Percentiles rank a stretch among this genome's conserved stretches.
Conservation (phyloP, 2,329 filamentous ascomycete species). For the Hypoxylon sp. region DNA sequence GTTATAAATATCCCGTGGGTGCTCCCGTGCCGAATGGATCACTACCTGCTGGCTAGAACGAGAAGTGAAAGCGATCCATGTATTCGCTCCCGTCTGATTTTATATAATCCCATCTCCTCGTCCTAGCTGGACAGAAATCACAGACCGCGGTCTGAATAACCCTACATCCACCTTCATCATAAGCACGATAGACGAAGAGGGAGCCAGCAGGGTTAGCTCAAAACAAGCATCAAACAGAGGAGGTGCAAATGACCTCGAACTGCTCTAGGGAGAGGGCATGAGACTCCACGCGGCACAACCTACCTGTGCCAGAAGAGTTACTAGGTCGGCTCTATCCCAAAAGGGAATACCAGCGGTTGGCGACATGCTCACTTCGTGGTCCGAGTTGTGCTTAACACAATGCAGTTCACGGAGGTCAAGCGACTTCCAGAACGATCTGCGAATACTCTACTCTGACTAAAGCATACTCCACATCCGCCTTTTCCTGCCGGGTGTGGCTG, state of each 20-base stretch:
- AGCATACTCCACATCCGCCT: slow-evolving; percentile 40
- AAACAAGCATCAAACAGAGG: slow-evolving; percentile 65
- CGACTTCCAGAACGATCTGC: slow-evolving; percentile 42
- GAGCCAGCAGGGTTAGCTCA: slow-evolving; percentile 57
- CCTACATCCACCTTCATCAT: slow-evolving; percentile 31
- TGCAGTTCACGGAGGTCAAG: slow-evolving; percentile 13
- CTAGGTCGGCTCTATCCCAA: slow-evolving; percentile 41
- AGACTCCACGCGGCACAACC: slow-evolving; percentile 46
- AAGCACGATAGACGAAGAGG: slow-evolving; percentile 44
- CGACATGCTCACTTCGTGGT: slow-evolving; percentile 32
- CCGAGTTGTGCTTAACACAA: slow-evolving; percentile 23
- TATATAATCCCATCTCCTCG: slow-evolving; percentile 45
- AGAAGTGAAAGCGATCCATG: slow-evolving; percentile 42
- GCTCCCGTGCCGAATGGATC: slow-evolving; percentile 36
- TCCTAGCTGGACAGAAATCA: slow-evolving; percentile 5
- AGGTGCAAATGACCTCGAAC: slow-evolving; percentile 47
- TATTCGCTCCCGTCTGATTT: slow-evolving; percentile 48
- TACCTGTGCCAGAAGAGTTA: slow-evolving; percentile 38
- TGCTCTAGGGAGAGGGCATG: slow-evolving; percentile 41
- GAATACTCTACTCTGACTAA: slow-evolving; percentile 34
- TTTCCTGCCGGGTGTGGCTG: slow-evolving; percentile 39
- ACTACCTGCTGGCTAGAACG: slow-evolving; percentile 32
- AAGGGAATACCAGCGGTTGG: slow-evolving; percentile 45
- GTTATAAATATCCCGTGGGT: slow-evolving; percentile 33
- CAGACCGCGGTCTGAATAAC: slow-evolving; percentile 16